phyloP scores from a whole-genome alignment of 257 asterid genomes.

The Forsythia suspensa region DNA sequence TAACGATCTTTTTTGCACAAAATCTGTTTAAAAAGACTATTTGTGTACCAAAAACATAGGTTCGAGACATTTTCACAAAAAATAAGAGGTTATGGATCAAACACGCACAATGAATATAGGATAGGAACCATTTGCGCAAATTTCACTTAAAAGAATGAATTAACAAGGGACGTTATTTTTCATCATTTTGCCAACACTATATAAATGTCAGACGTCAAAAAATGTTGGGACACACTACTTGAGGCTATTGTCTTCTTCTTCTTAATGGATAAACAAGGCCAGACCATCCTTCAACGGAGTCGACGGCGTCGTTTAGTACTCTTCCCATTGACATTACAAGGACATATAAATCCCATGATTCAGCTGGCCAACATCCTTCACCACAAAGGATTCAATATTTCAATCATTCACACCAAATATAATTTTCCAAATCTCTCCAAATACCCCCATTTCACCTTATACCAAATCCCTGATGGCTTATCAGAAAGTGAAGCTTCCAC shows the following conservation, averaged over 20 bases:
- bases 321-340: conserved; percentile 58
- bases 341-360: conserved; percentile 59
- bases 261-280: neutral
- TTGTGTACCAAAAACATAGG: too few species aligned
- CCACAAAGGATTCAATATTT: conserved; percentile 39
- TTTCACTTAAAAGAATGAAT: too few species aligned
- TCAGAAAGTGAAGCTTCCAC: conserved; percentile 1
- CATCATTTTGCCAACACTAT: too few species aligned
- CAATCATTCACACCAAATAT: conserved; percentile 42
- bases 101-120: too few species aligned
- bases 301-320: conserved; percentile 27
- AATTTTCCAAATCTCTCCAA: conserved; percentile 31
- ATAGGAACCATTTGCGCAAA: too few species aligned
- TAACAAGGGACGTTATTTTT: too few species aligned
- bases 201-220: too few species aligned
- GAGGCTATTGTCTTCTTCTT: neutral
- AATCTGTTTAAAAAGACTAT: too few species aligned
- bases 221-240: neutral
- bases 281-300: neutral
- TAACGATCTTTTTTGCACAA: too few species aligned
- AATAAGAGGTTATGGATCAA: too few species aligned
- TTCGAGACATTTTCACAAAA: too few species aligned
- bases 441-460: conserved; percentile 39
- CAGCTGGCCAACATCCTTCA: conserved; percentile 62
- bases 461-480: conserved; percentile 43